Conservation (phyloP, 305 asterid species). For the Lippia alba region DNA sequence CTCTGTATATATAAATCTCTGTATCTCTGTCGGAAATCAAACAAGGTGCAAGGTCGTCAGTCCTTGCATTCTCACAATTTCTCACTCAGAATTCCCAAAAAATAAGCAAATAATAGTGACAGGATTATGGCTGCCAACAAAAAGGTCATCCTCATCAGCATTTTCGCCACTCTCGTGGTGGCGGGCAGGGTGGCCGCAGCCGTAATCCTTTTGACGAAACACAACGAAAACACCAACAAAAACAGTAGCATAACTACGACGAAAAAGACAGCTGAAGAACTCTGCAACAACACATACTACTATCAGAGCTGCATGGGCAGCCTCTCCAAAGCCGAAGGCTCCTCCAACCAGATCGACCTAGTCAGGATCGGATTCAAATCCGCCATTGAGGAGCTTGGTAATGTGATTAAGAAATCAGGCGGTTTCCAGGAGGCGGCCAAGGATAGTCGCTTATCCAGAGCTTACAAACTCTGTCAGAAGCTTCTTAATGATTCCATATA, state of each 20-base stretch:
- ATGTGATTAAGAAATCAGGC: slow-evolving; percentile 11
- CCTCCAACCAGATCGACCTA: slow-evolving; percentile 36
- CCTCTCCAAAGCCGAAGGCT: slow-evolving; percentile 35
- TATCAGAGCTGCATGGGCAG: slow-evolving; percentile 37
- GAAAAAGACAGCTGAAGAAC: slow-evolving; percentile 35
- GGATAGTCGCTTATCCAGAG: slow-evolving; percentile 41
- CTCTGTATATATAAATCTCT: not conserved
- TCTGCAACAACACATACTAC: slow-evolving; percentile 41
- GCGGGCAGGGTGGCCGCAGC: slow-evolving; percentile 21
- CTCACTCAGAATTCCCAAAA: not conserved
- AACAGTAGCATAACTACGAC: not conserved
- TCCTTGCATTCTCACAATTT: not conserved
- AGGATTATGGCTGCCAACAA: slow-evolving; percentile 24
- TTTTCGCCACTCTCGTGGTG: not conserved
- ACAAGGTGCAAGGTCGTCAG: not conserved
- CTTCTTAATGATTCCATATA: slow-evolving; percentile 48
- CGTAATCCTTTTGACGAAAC: not conserved
- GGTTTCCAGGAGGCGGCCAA: slow-evolving; percentile 26
- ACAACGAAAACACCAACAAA: not conserved
- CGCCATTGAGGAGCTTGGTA: slow-evolving; percentile 29
- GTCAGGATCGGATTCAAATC: slow-evolving; percentile 35
- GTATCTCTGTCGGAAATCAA: not conserved
- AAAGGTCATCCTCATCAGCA: slow-evolving; percentile 27
- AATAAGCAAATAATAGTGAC: not conserved
- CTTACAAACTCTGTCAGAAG: slow-evolving; percentile 47